Base-by-base conservation (phyloP, 805 yeast species). In the Lachancea quebecensis region DNA sequence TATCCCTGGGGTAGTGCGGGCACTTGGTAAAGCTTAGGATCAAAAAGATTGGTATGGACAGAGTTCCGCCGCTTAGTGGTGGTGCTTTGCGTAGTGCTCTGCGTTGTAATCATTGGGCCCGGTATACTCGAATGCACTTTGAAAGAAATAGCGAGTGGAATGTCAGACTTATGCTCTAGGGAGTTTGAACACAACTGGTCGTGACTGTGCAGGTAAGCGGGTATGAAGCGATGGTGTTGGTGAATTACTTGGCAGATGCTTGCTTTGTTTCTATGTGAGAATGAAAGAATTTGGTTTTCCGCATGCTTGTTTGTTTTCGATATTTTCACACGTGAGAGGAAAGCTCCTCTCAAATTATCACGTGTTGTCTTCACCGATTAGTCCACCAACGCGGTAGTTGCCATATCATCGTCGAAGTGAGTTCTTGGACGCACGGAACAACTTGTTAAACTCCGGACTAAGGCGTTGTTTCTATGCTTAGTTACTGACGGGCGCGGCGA, bases 61-160 rank as follows among this genome's bases (percentile, higher is more conserved):
- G 50, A 47, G 28, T 30, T 29, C 21, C 50, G 45, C 15, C 47
- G 46, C 38, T 47, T 47, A 11, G 50, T 40, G n/a, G 47, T 41
- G n/a, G 44, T 45, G 29, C 45, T 47, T 25, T 44, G 42, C 17
- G 47, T 28, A 29, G 42, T 36, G 34, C 46, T 44, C 31, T 44
- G 66, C 67, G 50, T 47, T 21, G 46, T 45, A n/a, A 47, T 47
- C 50, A 47, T 47, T 7, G 33, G 16, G 12, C 14, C 12, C 33
- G 33, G 14, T 4, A 30, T 11, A 14, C 33, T 30, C 14, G 14
- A 30, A 15, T 15, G 25, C 37, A 35, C 21, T 29, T 32, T 38
- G 35, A 39, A 15, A 15, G 35, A 29, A 16, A 10, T 32, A 40
- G 37, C 37, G 43, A 40, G 31, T 28, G 35, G 14, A 16, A 27